phyloP scores from a whole-genome alignment of 768 basidiomycete genomes.

The Dendrothele bispora region DNA sequence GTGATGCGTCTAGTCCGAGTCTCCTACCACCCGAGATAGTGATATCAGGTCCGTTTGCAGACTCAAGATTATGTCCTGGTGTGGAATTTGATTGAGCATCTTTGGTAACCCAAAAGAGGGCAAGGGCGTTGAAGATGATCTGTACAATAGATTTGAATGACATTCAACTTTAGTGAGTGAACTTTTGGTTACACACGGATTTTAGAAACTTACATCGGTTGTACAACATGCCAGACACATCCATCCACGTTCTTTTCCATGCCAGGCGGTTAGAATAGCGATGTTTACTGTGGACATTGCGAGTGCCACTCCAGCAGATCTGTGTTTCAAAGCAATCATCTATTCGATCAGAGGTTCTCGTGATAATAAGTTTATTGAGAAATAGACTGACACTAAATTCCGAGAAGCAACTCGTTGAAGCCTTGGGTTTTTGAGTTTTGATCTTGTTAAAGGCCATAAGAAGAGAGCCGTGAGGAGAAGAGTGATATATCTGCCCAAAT shows the following conservation, averaged over 20 bases:
- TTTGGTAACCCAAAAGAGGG: constrained; percentile 5
- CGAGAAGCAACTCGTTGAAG: not conserved
- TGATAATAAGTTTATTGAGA: no score
- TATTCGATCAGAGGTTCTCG: no score
- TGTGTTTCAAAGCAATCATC: no score
- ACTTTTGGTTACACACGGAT: no score
- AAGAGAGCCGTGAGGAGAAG: constrained; percentile 1
- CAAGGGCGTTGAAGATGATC: constrained; percentile 5
- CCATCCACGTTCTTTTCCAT: constrained; percentile 4
- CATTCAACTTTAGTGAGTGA: not conserved
- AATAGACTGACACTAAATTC: not conserved
- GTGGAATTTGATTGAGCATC: no score
- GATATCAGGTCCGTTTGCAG: no score
- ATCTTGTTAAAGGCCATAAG: constrained; percentile 3
- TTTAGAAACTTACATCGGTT: not conserved
- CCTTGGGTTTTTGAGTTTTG: not conserved
- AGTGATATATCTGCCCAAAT: not conserved
- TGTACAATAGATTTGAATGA: not conserved
- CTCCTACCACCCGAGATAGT: no score
- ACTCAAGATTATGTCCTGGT: no score
- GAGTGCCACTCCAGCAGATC: constrained; percentile 1
- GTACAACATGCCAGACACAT: not conserved
- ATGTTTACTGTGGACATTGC: constrained; percentile 4
- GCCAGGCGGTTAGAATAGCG: no score
- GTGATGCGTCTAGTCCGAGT: no score